Conservation (phyloP, 2,329 filamentous ascomycete species). For the Pleoardoris graminearum region DNA sequence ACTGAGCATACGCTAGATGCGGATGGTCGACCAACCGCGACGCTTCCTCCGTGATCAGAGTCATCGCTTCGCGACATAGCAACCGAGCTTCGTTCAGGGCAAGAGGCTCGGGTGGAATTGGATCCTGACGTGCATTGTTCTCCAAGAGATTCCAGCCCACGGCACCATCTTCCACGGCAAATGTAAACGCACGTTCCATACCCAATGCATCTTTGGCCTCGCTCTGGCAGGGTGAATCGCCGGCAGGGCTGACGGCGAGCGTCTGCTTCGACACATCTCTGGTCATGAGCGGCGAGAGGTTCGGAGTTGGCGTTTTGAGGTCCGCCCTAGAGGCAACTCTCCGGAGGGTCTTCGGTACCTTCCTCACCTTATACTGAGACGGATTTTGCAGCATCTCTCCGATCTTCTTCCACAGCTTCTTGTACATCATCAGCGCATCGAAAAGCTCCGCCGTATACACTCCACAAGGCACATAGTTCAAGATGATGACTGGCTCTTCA, state of each 20-base stretch:
- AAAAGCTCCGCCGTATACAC: constrained; percentile 40
- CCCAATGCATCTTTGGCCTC: constrained; percentile 11
- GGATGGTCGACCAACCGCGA: constrained; percentile 35
- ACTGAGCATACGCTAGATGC: constrained; percentile 36
- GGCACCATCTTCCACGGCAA: constrained; percentile 26
- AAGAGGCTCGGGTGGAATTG: constrained; percentile 31
- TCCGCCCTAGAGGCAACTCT: constrained; percentile 7
- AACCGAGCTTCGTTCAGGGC: constrained; percentile 33
- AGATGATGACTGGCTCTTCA: constrained; percentile 31
- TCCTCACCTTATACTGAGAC: constrained; percentile 23
- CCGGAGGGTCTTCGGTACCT: constrained; percentile 2
- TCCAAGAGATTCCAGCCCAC: constrained; percentile 25
- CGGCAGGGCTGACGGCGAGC: constrained; percentile 1
- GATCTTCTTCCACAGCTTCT: constrained; percentile 39
- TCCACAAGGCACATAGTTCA: constrained; percentile 39
- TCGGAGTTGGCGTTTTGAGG: background rate
- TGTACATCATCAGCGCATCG: constrained; percentile 39
- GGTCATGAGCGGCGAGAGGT: constrained; percentile 17
- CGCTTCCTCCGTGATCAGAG: constrained; percentile 37
- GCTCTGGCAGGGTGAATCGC: constrained; percentile 20
- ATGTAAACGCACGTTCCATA: constrained; percentile 30
- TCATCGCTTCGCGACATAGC: constrained; percentile 36
- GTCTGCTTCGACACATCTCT: constrained; percentile 8
- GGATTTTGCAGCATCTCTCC: constrained; percentile 28
- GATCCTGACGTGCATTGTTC: constrained; percentile 24